phyloP scores from a whole-genome alignment of 768 basidiomycete genomes.

The Boletus eberwhitei region DNA sequence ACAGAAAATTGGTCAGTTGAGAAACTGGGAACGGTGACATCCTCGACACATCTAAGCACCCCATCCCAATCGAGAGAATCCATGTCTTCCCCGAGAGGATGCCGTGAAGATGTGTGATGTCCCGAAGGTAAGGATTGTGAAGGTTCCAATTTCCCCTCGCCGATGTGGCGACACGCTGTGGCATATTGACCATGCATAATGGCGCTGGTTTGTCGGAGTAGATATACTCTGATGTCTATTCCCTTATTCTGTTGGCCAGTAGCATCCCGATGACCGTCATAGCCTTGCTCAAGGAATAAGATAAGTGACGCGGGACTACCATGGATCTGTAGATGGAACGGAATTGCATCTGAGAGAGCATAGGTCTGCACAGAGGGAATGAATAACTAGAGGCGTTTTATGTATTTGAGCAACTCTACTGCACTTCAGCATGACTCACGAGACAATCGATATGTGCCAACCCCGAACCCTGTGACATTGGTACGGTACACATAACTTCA shows the following conservation, averaged over 20 bases:
- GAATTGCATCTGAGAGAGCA: slow-evolving; percentile 54
- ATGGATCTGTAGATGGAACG: slow-evolving; percentile 62
- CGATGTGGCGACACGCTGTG: slow-evolving; percentile 31
- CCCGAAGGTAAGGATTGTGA: slow-evolving; percentile 36
- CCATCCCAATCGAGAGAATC: slow-evolving; percentile 63
- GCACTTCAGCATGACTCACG: slow-evolving; percentile 36
- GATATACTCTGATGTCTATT: slow-evolving; percentile 42
- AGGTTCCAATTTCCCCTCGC: slow-evolving; percentile 47
- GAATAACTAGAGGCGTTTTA: slow-evolving; percentile 44
- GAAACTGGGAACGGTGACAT: slow-evolving; percentile 46
- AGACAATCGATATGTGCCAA: slow-evolving; percentile 46
- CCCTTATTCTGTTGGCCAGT: slow-evolving; percentile 7
- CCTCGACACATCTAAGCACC: slow-evolving; percentile 38
- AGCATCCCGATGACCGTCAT: background rate
- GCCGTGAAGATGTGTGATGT: slow-evolving; percentile 1
- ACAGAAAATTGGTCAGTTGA: slow-evolving; percentile 42
- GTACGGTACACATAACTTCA: slow-evolving; percentile 44
- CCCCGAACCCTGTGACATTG: slow-evolving; percentile 33
- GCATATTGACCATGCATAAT: slow-evolving; percentile 26
- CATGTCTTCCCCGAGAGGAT: slow-evolving; percentile 25
- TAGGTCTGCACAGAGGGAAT: slow-evolving; percentile 57
- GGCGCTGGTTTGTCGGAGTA: slow-evolving; percentile 50
- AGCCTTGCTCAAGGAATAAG: slow-evolving; percentile 38
- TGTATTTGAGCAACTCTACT: background rate
- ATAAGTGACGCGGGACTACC: slow-evolving; percentile 44